Evolutionary conservation across 345 rosid species (phyloP).

Genomic region (Hibiscus mutabilis): DNA sequence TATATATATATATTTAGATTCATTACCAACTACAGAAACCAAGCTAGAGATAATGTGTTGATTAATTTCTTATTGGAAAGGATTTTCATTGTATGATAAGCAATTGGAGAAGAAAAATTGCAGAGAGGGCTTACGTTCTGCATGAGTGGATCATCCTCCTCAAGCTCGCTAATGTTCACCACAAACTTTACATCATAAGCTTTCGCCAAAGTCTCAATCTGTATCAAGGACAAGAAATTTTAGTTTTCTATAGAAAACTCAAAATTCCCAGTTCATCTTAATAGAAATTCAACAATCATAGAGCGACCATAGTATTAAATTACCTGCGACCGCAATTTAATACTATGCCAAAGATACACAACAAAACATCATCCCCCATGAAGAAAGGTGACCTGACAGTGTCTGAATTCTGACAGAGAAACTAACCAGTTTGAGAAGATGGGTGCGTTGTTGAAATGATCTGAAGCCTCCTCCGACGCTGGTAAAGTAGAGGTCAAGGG

Average conservation of each 20-base stretch:
- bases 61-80: neutral
- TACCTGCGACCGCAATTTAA: no score
- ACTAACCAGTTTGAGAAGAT: conserved; percentile 61
- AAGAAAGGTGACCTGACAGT: neutral
- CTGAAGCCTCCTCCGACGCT: conserved; percentile 62
- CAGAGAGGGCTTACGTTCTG: conserved; percentile 43
- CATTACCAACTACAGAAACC: conserved; percentile 7
- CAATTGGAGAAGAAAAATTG: neutral
- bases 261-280: no score
- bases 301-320: no score
- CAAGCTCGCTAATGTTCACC: conserved; percentile 51
- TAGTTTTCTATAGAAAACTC: no score
- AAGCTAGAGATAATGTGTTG: neutral
- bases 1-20: conserved; percentile 15
- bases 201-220: conserved; percentile 58
- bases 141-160: conserved; percentile 54
- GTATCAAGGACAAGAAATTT: conserved; percentile 7
- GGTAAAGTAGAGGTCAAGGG: neutral
- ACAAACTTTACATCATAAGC: conserved; percentile 48
- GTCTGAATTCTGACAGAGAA: neutral
- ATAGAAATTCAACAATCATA: no score
- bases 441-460: conserved; percentile 2
- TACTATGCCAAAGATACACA: neutral
- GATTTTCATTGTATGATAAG: no score
- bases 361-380: neutral